A percentile compares a stretch with the other conserved stretches of the same genome.
Conservation (phyloP, 164 flowering plant species). For the Malania oleifera region DNA sequence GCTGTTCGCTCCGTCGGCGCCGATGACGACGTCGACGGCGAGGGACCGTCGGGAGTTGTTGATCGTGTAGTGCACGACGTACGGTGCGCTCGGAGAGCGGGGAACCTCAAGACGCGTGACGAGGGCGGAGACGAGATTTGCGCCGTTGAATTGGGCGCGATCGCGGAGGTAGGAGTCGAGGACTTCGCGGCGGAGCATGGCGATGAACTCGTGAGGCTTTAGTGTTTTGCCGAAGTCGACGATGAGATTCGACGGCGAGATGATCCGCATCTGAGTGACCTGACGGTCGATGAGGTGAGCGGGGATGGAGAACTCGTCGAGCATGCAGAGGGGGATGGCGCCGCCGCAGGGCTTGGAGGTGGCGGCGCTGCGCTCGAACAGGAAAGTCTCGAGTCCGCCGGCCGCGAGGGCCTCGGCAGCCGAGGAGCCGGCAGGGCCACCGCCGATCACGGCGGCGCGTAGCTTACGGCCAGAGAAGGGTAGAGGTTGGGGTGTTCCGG, state of each 20-base stretch:
- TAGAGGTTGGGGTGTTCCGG: conserved; percentile 9
- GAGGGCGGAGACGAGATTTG: conserved; percentile 44
- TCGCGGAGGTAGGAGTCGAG: conserved; percentile 70
- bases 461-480: conserved; percentile 41
- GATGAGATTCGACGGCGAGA: conserved; percentile 71
- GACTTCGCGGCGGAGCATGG: conserved; percentile 75
- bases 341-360: conserved; percentile 86
- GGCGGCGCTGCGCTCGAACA: conserved; percentile 61
- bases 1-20: conserved; percentile 83
- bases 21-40: conserved; percentile 62
- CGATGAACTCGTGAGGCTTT: conserved; percentile 52
- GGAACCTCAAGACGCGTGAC: conserved; percentile 55
- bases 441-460: conserved; percentile 80
- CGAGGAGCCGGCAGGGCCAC: conserved; percentile 82
- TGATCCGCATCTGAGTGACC: conserved; percentile 64
- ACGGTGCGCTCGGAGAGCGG: conserved; percentile 29
- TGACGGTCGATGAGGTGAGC: conserved; percentile 56
- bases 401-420: conserved; percentile 71
- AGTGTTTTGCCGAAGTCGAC: conserved; percentile 77
- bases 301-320: conserved; percentile 78
- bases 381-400: conserved; percentile 71
- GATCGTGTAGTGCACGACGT: conserved; percentile 39
- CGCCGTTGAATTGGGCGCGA: conserved; percentile 59
- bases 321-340: conserved; percentile 81
- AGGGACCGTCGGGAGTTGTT: conserved; percentile 26